Conservation (phyloP, 2,329 filamentous ascomycete genomes). For the Fusarium sp. region DNA sequence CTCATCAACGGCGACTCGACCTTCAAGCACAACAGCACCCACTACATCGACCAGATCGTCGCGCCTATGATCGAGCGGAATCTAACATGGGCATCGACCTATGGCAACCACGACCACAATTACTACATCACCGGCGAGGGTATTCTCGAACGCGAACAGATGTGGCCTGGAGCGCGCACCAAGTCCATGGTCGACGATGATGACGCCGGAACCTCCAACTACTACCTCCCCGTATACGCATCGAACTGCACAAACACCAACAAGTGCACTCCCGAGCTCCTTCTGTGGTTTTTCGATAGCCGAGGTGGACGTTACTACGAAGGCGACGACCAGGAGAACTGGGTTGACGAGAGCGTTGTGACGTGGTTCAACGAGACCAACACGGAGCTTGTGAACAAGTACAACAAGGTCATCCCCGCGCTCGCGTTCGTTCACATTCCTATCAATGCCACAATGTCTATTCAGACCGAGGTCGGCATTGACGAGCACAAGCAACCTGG, state of each 20-base stretch:
- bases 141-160: conserved; percentile 57
- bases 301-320: conserved; percentile 68
- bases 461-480: conserved; percentile 52
- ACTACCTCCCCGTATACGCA: conserved; percentile 59
- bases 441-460: conserved; percentile 54
- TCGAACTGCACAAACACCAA: conserved; percentile 45
- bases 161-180: conserved; percentile 54
- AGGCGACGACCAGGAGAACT: conserved; percentile 50
- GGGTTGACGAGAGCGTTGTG: conserved; percentile 59
- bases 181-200: conserved; percentile 52
- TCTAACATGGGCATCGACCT: conserved; percentile 74
- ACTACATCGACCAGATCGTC: conserved; percentile 70
- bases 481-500: conserved; percentile 55
- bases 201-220: conserved; percentile 59
- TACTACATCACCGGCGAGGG: conserved; percentile 65
- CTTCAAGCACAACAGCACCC: conserved; percentile 63
- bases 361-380: conserved; percentile 57
- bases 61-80: conserved; percentile 65
- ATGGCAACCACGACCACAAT: conserved; percentile 77
- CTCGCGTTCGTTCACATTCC: conserved; percentile 64
- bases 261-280: conserved; percentile 53
- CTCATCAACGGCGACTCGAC: conserved; percentile 77
- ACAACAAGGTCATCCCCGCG: conserved; percentile 55
- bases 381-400: conserved; percentile 34
- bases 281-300: conserved; percentile 81